phyloP scores from a whole-genome alignment of 805 yeast species.

The Naumovozyma dairenensis region DNA sequence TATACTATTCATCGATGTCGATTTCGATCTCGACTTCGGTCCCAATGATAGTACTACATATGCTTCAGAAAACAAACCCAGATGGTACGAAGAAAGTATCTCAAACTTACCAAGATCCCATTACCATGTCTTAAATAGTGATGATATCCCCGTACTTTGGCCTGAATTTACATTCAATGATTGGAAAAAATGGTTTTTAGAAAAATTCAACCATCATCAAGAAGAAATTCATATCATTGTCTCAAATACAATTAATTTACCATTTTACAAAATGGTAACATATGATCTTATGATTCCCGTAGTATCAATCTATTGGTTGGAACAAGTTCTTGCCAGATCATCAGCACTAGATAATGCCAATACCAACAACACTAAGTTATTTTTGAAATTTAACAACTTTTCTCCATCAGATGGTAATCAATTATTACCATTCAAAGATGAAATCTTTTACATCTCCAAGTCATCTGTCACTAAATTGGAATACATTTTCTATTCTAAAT shows the following conservation, averaged over 20 bases:
- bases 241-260: conserved; percentile 10
- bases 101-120: background rate
- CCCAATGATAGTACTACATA: conserved; percentile 1
- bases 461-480: conserved; percentile 52
- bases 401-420: conserved; percentile 66
- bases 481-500: conserved; percentile 55
- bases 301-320: conserved; percentile 18
- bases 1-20: conserved; percentile 11
- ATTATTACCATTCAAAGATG: conserved; percentile 41
- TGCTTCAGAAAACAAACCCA: background rate
- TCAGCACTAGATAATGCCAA: too few relatives aligned
- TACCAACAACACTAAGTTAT: too few relatives aligned
- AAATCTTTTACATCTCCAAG: conserved; percentile 51
- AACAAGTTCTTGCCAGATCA: too few relatives aligned
- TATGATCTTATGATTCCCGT: conserved; percentile 23
- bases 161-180: too few relatives aligned
- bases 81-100: conserved; percentile 1
- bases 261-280: conserved; percentile 18
- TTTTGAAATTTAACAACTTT: too few relatives aligned
- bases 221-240: conserved; percentile 19
- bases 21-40: conserved; percentile 3
- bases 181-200: conserved; percentile 9
- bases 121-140: background rate
- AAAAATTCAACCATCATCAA: conserved; percentile 7
- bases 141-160: too few relatives aligned